Conservation (phyloP, 2,329 filamentous ascomycete genomes). For the Cladophialophora immunda region DNA sequence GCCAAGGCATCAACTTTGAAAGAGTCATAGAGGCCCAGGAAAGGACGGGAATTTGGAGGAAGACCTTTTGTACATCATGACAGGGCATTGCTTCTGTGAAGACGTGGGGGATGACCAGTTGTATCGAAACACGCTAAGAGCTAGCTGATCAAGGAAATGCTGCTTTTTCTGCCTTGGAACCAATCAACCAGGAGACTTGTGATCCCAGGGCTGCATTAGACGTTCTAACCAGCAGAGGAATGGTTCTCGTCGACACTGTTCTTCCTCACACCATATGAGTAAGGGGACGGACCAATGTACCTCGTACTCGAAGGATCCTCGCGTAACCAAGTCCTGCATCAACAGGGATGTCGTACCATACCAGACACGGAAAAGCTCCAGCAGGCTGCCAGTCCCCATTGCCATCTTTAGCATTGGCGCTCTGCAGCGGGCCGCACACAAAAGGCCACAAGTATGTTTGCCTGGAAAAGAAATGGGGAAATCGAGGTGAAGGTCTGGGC, state of each 20-base stretch:
- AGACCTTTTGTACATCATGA: slow-evolving; percentile 21
- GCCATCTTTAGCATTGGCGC: not conserved
- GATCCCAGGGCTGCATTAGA: not conserved
- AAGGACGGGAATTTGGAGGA: not conserved
- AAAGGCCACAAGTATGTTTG: not conserved
- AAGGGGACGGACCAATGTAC: not conserved
- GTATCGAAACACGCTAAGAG: not conserved
- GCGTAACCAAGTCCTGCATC: not conserved
- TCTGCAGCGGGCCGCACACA: not conserved
- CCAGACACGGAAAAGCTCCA: slow-evolving; percentile 1
- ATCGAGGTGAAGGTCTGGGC: not conserved
- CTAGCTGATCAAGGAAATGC: not conserved
- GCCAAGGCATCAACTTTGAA: slow-evolving; percentile 29
- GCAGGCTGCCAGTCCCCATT: not conserved
- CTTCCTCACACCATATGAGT: not conserved
- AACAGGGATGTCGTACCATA: not conserved
- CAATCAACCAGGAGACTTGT: not conserved
- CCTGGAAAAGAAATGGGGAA: not conserved
- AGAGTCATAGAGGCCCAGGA: slow-evolving; percentile 1
- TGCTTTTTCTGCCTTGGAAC: not conserved
- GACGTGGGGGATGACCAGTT: not conserved
- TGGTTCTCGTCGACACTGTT: not conserved
- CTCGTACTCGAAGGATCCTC: not conserved
- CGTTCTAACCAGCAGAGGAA: slow-evolving; percentile 2
- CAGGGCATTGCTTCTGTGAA: not conserved